Evolutionary conservation across 2,329 filamentous ascomycete genomes (phyloP).

Genomic region (Fusarium nygamai): DNA sequence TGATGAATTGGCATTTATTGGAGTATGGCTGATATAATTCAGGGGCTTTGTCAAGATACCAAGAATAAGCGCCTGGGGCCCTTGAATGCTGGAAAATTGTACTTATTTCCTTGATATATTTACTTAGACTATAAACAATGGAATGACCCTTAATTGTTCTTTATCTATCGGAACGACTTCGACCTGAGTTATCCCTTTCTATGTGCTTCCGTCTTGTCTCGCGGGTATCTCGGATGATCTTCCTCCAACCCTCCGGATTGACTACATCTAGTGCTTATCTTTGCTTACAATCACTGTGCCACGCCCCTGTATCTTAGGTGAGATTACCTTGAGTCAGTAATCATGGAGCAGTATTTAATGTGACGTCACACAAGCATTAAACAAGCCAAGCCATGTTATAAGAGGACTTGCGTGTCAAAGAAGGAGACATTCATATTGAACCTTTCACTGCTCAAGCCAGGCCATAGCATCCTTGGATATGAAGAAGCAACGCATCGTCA

Average conservation of each 20-base stretch:
- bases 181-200: neutral
- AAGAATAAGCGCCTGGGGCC: neutral
- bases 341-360: neutral
- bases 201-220: no score
- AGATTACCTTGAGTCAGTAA: neutral
- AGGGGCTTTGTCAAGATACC: neutral
- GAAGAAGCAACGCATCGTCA: neutral
- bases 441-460: accelerated
- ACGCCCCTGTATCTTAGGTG: neutral
- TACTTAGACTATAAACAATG: neutral
- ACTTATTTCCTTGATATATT: no score
- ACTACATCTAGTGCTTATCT: neutral
- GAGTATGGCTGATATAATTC: neutral
- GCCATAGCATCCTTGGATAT: accelerated
- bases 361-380: no score
- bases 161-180: neutral
- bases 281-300: neutral
- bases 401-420: accelerated
- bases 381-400: neutral
- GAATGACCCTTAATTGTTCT: neutral
- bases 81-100: no score
- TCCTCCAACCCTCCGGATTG: neutral
- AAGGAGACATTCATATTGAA: accelerated
- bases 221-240: neutral
- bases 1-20: neutral